Conservation (phyloP, 352 stramenopile genomes). For the Blastocystis sp. region DNA sequence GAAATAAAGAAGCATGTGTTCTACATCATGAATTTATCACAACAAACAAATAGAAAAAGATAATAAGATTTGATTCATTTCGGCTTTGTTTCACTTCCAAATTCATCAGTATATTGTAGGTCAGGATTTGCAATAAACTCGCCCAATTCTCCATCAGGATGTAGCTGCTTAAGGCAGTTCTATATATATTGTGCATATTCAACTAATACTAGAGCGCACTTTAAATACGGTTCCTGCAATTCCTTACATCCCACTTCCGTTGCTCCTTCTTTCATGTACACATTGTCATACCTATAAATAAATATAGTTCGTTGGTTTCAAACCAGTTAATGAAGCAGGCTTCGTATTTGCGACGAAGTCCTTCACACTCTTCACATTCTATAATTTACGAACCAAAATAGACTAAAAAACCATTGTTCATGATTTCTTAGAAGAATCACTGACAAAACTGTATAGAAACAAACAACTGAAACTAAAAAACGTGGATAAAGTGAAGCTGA, state of each 20-base stretch:
- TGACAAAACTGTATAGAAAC: background rate
- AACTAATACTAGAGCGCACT: background rate
- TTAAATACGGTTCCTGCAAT: background rate
- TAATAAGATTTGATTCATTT: background rate
- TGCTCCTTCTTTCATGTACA: background rate
- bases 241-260: slow-evolving; percentile 42
- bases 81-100: background rate
- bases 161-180: slow-evolving; percentile 19
- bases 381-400: background rate
- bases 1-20: background rate
- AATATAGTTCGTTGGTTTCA: background rate
- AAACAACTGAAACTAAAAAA: background rate
- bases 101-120: slow-evolving; percentile 36
- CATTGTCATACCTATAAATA: slow-evolving; percentile 35
- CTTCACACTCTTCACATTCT: slow-evolving; percentile 49
- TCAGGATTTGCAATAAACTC: slow-evolving; percentile 41
- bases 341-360: slow-evolving; percentile 44
- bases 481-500: slow-evolving; percentile 47
- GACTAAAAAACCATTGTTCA: slow-evolving; percentile 24
- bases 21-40: too few species aligned
- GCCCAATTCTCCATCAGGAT: slow-evolving; percentile 45
- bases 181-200: background rate
- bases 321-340: slow-evolving; percentile 49
- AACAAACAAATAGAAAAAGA: background rate
- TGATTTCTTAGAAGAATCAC: background rate